A percentile compares a stretch with the other conserved stretches of the same genome.
These are phyloP conservation scores for Aspergillus quadrilineatus DNA, from an alignment of 2,329 filamentous ascomycete genomes.

Conservation along the genomic window DNA sequence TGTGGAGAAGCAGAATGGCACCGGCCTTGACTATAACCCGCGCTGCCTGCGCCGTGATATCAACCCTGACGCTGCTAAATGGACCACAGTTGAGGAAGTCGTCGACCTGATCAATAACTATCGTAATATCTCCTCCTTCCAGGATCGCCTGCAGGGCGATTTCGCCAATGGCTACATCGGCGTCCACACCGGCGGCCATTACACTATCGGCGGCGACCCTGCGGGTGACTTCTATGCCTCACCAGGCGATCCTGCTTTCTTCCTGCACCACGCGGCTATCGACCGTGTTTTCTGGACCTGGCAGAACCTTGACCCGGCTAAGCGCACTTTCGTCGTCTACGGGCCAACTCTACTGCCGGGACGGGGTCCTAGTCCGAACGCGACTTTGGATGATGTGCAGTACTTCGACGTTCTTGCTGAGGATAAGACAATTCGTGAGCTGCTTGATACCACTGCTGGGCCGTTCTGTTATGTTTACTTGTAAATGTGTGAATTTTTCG, in stretches of 20 bases:
- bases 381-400: conserved; percentile 47
- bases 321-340: conserved; percentile 48
- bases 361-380: conserved; percentile 11
- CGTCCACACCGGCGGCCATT: conserved; percentile 49
- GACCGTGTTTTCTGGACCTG: conserved; percentile 18
- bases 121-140: conserved; percentile 25
- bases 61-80: conserved; percentile 16
- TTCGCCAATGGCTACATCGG: conserved; percentile 37
- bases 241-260: conserved; percentile 15
- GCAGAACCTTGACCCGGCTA: conserved; percentile 42
- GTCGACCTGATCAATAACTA: conserved; percentile 21
- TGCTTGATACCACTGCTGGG: conserved; percentile 45
- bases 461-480: conserved; percentile 50
- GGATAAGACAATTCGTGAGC: conserved; percentile 36
- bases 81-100: conserved; percentile 21
- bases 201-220: conserved; percentile 47
- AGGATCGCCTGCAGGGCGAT: conserved; percentile 23
- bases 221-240: conserved; percentile 30
- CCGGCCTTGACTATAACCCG: conserved; percentile 31
- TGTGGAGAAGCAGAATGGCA: conserved; percentile 15
- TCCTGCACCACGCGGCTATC: conserved; percentile 14
- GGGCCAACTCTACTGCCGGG: conserved; percentile 35
- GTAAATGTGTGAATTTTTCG: conserved; percentile 12
- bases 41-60: conserved; percentile 33
- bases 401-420: conserved; percentile 31